These are phyloP conservation scores for Reutealis trisperma DNA, from an alignment of 345 rosid genomes.

Conservation along the genomic window DNA sequence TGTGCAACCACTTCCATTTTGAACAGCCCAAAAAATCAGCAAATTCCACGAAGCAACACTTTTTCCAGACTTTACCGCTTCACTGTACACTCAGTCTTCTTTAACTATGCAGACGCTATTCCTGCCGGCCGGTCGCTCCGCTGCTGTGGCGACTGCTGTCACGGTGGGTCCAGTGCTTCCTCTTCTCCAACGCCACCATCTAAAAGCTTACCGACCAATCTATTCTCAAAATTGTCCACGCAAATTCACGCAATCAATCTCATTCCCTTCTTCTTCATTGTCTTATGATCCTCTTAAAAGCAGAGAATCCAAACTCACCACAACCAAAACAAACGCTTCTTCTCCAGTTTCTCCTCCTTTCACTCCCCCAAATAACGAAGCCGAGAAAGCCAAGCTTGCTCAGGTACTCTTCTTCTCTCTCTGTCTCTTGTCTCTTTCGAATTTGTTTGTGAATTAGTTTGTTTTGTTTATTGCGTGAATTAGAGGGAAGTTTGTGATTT, in stretches of 20 bases:
- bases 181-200: slow-evolving; percentile 21
- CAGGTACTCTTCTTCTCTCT: slow-evolving; percentile 46
- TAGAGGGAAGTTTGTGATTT: neutral
- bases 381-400: slow-evolving; percentile 69
- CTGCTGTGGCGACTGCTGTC: slow-evolving; percentile 26
- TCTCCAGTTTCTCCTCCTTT: slow-evolving; percentile 45
- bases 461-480: neutral
- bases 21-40: neutral
- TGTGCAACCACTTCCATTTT: neutral
- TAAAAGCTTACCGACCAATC: slow-evolving; percentile 4
- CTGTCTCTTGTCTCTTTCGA: neutral
- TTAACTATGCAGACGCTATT: slow-evolving; percentile 61
- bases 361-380: slow-evolving; percentile 43
- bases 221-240: slow-evolving; percentile 21
- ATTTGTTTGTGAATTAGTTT: neutral
- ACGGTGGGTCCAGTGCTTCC: slow-evolving; percentile 27
- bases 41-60: neutral
- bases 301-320: slow-evolving; percentile 31
- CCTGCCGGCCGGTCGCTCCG: slow-evolving; percentile 46
- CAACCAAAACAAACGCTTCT: slow-evolving; percentile 30
- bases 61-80: neutral
- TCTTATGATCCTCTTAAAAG: slow-evolving; percentile 29
- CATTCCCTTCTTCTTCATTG: slow-evolving; percentile 19
- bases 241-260: slow-evolving; percentile 24
- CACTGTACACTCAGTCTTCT: neutral